Evolutionary conservation across 495 filamentous ascomycete species (phyloP).

Genomic region (Bacidia gigantensis): DNA sequence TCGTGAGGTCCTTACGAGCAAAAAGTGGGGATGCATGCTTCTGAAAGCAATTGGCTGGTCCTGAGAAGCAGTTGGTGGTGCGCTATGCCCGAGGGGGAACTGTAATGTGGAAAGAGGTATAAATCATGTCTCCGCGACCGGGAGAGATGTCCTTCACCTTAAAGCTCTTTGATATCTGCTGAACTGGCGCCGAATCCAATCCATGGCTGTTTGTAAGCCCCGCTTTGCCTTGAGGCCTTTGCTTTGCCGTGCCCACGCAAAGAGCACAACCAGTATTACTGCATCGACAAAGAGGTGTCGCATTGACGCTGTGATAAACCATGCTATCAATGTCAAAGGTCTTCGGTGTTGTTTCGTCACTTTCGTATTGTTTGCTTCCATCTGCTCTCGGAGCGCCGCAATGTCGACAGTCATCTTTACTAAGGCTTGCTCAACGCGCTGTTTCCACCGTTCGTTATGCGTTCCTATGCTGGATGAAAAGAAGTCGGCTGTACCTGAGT

Average conservation of each 20-base stretch:
- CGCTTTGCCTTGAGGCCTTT: conserved; percentile 68
- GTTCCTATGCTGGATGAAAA: conserved; percentile 12
- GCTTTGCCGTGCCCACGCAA: conserved; percentile 66
- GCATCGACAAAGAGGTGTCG: conserved; percentile 65
- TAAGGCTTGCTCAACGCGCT: conserved; percentile 72
- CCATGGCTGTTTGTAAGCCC: conserved; percentile 45
- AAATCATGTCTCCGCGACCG: too few relatives aligned
- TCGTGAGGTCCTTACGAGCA: too few relatives aligned
- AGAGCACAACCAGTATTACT: conserved; percentile 50
- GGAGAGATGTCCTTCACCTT: background rate
- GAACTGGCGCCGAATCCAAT: background rate
- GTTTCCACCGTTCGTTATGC: conserved; percentile 50
- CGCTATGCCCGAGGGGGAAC: too few relatives aligned
- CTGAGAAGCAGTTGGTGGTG: too few relatives aligned
- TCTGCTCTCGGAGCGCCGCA: conserved; percentile 83
- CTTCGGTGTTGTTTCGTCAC: conserved; percentile 39
- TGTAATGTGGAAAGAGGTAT: too few relatives aligned
- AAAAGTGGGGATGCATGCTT: too few relatives aligned
- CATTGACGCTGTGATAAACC: conserved; percentile 53
- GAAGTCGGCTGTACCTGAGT: conserved; percentile 6
- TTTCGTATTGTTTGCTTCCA: conserved; percentile 40
- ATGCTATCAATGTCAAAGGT: conserved; percentile 55
- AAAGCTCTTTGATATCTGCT: background rate
- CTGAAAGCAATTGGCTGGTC: too few relatives aligned
- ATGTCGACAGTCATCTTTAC: conserved; percentile 86